phyloP scores from a whole-genome alignment of 352 stramenopile genomes.

The Phytophthora tentaculata region DNA sequence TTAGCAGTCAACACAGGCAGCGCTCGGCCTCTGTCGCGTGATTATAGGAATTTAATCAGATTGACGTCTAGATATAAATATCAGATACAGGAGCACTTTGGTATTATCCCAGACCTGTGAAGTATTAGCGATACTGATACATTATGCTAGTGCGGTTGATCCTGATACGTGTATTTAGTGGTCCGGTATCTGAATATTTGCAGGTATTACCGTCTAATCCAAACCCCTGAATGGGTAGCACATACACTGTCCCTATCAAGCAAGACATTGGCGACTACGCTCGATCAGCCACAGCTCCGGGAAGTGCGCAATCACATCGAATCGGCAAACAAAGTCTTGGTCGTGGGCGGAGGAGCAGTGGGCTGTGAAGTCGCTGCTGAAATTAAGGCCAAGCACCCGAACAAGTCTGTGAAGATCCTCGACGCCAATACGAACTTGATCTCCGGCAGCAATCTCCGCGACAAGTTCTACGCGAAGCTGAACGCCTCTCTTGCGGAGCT shows the following conservation, averaged over 20 bases:
- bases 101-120: too few species aligned
- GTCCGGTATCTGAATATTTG: too few species aligned
- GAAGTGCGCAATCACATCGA: slow-evolving; percentile 33
- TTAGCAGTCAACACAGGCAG: too few species aligned
- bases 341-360: slow-evolving; percentile 41
- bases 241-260: slow-evolving; percentile 40
- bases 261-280: slow-evolving; percentile 25
- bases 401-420: slow-evolving; percentile 41
- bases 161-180: too few species aligned
- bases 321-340: slow-evolving; percentile 28
- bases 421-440: slow-evolving; percentile 35
- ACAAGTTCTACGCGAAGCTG: slow-evolving; percentile 32
- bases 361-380: slow-evolving; percentile 45
- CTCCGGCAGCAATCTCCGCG: slow-evolving; percentile 20
- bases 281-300: slow-evolving; percentile 33
- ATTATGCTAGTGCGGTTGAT: too few species aligned
- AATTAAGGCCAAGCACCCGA: slow-evolving; percentile 41
- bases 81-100: too few species aligned
- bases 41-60: too few species aligned
- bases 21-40: too few species aligned
- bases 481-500: slow-evolving; percentile 22
- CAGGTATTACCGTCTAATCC: too few species aligned
- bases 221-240: slow-evolving; percentile 51
- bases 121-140: too few species aligned
- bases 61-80: too few species aligned